phyloP scores from a whole-genome alignment of 2,329 filamentous ascomycete genomes.

The Monilinia fructigena region DNA sequence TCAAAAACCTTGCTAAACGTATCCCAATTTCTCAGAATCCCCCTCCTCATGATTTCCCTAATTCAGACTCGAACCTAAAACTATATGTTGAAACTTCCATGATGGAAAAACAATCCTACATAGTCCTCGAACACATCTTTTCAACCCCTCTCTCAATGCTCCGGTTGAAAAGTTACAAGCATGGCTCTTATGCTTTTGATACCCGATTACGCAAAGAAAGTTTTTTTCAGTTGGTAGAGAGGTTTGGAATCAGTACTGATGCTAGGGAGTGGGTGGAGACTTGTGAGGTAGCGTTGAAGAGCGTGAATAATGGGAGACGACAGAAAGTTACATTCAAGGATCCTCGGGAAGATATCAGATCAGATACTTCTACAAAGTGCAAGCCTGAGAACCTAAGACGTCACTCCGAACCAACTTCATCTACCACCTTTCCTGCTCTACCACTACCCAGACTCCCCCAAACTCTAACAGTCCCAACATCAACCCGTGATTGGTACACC shows the following conservation, averaged over 20 bases:
- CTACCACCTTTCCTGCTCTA: background rate
- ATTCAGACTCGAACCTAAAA: background rate
- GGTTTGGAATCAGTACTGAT: background rate
- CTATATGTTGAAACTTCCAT: conserved; percentile 1
- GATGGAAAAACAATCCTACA: conserved; percentile 1
- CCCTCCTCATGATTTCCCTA: background rate
- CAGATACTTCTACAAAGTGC: background rate
- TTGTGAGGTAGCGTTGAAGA: background rate
- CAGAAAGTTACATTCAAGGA: conserved; percentile 9
- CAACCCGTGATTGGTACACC: background rate
- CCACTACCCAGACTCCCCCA: background rate
- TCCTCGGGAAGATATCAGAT: conserved; percentile 4
- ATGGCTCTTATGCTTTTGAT: background rate
- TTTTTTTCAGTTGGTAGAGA: background rate
- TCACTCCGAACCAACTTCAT: background rate
- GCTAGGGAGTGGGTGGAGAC: background rate
- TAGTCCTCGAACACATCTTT: conserved; percentile 7
- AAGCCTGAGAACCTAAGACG: background rate
- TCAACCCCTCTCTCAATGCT: background rate
- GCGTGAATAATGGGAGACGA: background rate
- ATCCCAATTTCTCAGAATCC: conserved; percentile 8
- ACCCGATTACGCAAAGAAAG: conserved; percentile 1
- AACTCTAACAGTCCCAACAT: background rate
- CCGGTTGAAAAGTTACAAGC: background rate
- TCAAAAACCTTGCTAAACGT: background rate